A percentile compares a stretch with the other conserved stretches of the same genome.
phyloP scores from a whole-genome alignment of 352 stramenopile species.

The Phytophthora gonapodyides region DNA sequence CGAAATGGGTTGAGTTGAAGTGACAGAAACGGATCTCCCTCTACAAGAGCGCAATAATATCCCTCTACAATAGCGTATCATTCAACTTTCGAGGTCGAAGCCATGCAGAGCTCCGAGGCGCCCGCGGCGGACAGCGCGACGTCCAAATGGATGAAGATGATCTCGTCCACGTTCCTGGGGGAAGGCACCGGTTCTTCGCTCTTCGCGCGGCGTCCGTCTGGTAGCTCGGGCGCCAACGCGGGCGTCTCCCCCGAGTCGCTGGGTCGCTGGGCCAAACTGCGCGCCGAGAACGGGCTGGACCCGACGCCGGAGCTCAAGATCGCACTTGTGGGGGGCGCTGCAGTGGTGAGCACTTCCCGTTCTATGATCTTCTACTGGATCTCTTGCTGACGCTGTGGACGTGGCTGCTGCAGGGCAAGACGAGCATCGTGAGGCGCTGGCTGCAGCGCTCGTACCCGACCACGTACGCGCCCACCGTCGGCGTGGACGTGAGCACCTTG shows the following conservation, averaged over 20 bases:
- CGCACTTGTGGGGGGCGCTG: slow-evolving; percentile 74
- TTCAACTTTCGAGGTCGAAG: neutral
- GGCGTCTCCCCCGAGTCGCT: slow-evolving; percentile 20
- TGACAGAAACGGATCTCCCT: neutral
- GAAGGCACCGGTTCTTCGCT: slow-evolving; percentile 44
- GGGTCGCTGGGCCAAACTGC: slow-evolving; percentile 23
- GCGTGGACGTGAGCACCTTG: slow-evolving; percentile 71
- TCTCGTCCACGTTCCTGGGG: slow-evolving; percentile 80
- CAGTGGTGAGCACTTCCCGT: slow-evolving; percentile 48
- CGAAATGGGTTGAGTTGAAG: slow-evolving; percentile 8
- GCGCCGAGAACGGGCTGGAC: slow-evolving; percentile 42
- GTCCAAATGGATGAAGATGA: slow-evolving; percentile 83
- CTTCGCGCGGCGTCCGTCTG: slow-evolving; percentile 42
- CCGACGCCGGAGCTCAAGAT: slow-evolving; percentile 78
- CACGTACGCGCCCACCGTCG: slow-evolving; percentile 78
- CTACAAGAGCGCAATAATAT: neutral
- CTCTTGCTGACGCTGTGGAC: neutral
- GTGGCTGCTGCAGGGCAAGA: slow-evolving; percentile 60
- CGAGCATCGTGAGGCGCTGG: slow-evolving; percentile 81
- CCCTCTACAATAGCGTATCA: neutral
- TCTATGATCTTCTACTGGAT: neutral
- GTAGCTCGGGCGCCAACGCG: neutral
- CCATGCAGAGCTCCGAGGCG: slow-evolving; percentile 28
- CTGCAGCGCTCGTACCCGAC: slow-evolving; percentile 69
- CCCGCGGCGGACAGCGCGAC: slow-evolving; percentile 49